Base-by-base conservation (phyloP, 805 yeast genomes). In the Sungouiozyma intestinalis region DNA sequence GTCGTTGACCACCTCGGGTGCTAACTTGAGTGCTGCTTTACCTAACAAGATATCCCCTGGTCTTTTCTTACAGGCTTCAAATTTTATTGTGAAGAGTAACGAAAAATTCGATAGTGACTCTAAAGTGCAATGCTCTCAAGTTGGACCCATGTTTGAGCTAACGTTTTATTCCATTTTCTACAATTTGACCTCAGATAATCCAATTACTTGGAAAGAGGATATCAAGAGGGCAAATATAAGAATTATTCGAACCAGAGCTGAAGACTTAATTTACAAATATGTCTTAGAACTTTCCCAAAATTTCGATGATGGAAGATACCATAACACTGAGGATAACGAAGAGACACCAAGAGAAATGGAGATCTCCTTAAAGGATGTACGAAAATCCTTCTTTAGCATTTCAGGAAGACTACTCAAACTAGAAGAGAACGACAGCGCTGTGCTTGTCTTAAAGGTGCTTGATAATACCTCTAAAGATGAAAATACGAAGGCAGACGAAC, bases 171-270 rank as follows among this genome's bases (percentile, higher is more conserved):
- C 84, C 4, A 71, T 84, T 3, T 83, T 81, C 51, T 77, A 77
- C 53, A 74, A 77, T 44, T 70, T 76, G 9, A 69, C 71, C 38
- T 34, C 47, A 16, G 44, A 51, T 5, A 55, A 54, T 15, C 70
- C 73, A 41, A 69, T 83, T 2, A 67, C 74, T 2, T 84, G 94
- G 94, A 80, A 79, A 48, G 94, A 84, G 49, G 79, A 78, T 39
- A 73, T 67, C 59, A 79, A 85, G 15, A 69, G 76, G 42, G 73
- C 81, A 29, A 53, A 57, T 41, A 73, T 76, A 0, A 60, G 59
- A 31, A 50, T 82, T 3, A 50, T 53, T 41, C 54, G 74, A 19
- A 41, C 55, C 2, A 21, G 27, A 48, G 13, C 48, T 44, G 40
- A 41, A 3, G 21, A 36, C 17, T 19, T 19, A 16, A 16, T 19